Evolutionary conservation across 2,329 filamentous ascomycete species (phyloP), one percentile per base, ranked within the genome.

Genomic region (Aspergillus eucalypticola): DNA sequence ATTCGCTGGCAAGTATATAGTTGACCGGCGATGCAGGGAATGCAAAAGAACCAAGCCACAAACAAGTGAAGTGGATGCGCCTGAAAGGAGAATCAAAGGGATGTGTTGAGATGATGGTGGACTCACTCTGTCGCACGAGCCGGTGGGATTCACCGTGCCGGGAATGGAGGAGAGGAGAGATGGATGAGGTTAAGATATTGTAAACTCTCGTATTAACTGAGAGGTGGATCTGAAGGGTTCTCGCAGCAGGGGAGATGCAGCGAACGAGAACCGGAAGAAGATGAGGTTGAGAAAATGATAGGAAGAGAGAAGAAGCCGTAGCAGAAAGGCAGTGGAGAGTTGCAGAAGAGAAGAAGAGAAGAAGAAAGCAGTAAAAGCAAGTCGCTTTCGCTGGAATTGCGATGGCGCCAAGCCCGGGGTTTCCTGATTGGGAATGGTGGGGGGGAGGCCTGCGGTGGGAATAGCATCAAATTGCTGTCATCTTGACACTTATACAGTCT

Each of bases 361-460:
- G 39, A 48, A 38, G 42, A 49, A 52, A 51, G 44, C 32, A 35
- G 32, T 13, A 48, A 53, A 53, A 23, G 29, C 49, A 58, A 56
- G 60, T 55, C 51, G 46, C 59, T 42, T 49, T 42, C 46, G 32
- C 32, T 35, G 32, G 50, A 52, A 39, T 54, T 49, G 55, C 52
- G 53, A 54, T 59, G 35, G 42, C 56, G 67, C 67, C 67, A 69
- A 69, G 67, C 63, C 66, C 55, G 25, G 44, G 25, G 29, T 58
- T 66, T 48, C 66, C 63, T 54, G 17, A 64, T 67, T 59, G 27
- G 65, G 65, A 62, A 61, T 62, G 59, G 61, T 42, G 53, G n/a
- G 19, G 19, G 17, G 17, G 17, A 15, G n/a, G 17, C 39, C 41
- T 44, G 41, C 17, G 2, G 41, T 44, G 32, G 41, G 39, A 44